phyloP scores from a whole-genome alignment of 2,329 filamentous ascomycete species.

The Myriosclerotinia scirpicola region DNA sequence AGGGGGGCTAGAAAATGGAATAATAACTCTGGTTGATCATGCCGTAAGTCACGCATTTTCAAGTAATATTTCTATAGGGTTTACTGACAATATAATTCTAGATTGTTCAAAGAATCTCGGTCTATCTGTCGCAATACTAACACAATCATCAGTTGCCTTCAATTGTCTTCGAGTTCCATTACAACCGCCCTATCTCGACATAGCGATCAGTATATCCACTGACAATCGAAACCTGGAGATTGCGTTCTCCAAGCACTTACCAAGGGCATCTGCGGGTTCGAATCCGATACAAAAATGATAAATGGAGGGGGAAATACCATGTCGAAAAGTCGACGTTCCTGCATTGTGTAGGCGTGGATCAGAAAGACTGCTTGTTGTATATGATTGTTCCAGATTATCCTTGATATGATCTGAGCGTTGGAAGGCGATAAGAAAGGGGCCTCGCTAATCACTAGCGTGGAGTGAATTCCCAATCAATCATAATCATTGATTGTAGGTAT shows the following conservation, averaged over 20 bases:
- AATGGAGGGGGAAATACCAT: background rate
- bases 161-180: background rate
- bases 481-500: background rate
- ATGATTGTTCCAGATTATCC: background rate
- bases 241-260: background rate
- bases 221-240: background rate
- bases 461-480: background rate
- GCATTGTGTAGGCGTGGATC: too few species aligned
- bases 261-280: background rate
- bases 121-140: background rate
- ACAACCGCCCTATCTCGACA: background rate
- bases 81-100: background rate
- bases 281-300: background rate
- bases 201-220: background rate
- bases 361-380: too few species aligned
- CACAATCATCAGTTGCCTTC: too few species aligned
- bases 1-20: background rate
- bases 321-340: too few species aligned
- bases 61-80: background rate
- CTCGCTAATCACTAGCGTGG: constrained; percentile 1
- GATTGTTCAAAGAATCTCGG: background rate
- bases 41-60: background rate
- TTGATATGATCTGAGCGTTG: background rate
- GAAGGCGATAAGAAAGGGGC: background rate
- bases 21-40: background rate